phyloP scores from a whole-genome alignment of 176 grass and related monocot genomes.

The Bothriochloa decipiens region DNA sequence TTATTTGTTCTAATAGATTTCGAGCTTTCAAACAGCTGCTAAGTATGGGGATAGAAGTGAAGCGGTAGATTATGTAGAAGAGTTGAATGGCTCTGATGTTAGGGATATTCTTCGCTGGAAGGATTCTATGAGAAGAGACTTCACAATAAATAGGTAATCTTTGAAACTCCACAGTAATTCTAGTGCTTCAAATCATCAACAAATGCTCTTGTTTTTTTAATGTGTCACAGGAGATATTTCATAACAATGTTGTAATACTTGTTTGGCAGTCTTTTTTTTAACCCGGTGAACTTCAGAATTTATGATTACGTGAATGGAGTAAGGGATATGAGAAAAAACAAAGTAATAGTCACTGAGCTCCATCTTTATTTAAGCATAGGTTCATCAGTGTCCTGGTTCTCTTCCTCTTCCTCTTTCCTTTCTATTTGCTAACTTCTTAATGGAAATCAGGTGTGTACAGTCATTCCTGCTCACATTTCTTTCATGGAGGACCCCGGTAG shows the following conservation, averaged over 20 bases:
- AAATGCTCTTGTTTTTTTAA: conserved; percentile 23
- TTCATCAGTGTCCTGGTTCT: conserved; percentile 28
- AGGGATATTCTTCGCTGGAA: conserved; percentile 79
- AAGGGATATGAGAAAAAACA: conserved; percentile 69
- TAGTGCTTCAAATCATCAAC: conserved; percentile 23
- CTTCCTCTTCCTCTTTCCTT: conserved; percentile 21
- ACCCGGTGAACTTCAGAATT: conserved; percentile 59
- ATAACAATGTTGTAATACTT: conserved; percentile 40
- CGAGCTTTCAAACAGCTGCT: conserved; percentile 62
- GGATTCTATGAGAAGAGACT: conserved; percentile 82
- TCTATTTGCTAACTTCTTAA: conserved; percentile 34
- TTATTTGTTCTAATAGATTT: conserved; percentile 59
- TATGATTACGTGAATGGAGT: conserved; percentile 98
- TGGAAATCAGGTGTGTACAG: conserved; percentile 66
- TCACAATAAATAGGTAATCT: conserved; percentile 85
- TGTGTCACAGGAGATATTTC: conserved; percentile 37
- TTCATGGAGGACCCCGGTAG: conserved; percentile 85
- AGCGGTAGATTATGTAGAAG: conserved; percentile 33
- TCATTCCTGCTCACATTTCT: conserved; percentile 74
- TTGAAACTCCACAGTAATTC: conserved; percentile 8
- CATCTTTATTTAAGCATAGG: conserved; percentile 33
- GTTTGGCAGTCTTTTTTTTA: conserved; percentile 77
- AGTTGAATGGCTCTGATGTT: conserved; percentile 42
- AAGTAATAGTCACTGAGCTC: conserved; percentile 58
- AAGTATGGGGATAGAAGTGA: conserved; percentile 36